phyloP scores from a whole-genome alignment of 805 yeast species.

The Kuraishia ogatae region DNA sequence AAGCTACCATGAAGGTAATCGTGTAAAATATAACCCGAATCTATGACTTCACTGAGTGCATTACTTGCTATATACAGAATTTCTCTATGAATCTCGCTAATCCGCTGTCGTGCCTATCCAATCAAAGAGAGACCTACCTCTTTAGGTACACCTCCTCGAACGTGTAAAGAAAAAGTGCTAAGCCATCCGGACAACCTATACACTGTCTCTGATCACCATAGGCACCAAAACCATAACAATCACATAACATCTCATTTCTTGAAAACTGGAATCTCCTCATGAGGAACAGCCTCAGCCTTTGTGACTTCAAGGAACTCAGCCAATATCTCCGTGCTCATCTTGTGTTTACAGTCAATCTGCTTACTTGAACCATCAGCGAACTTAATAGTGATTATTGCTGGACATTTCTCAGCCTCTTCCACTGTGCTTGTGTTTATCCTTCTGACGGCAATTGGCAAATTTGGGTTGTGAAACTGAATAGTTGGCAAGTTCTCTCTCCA shows the following conservation, averaged over 20 bases:
- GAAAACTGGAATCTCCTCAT: slow-evolving; percentile 28
- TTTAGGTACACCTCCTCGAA: too few relatives aligned
- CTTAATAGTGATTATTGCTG: slow-evolving; percentile 34
- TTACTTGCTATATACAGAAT: not conserved
- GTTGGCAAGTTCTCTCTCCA: slow-evolving; percentile 73
- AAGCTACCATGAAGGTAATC: too few relatives aligned
- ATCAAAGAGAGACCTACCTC: too few relatives aligned
- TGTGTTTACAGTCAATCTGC: slow-evolving; percentile 45
- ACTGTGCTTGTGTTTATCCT: slow-evolving; percentile 36
- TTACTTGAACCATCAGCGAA: slow-evolving; percentile 28
- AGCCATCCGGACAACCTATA: too few relatives aligned
- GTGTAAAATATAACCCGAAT: not conserved
- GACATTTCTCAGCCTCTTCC: slow-evolving; percentile 34
- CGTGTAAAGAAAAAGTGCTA: too few relatives aligned
- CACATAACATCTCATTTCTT: not conserved
- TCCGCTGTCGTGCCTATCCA: too few relatives aligned
- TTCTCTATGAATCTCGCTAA: not conserved
- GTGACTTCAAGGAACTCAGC: slow-evolving; percentile 41
- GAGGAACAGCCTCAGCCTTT: slow-evolving; percentile 42
- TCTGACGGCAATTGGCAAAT: slow-evolving; percentile 48
- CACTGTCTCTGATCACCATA: too few relatives aligned
- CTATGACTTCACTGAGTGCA: not conserved
- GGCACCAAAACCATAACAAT: too few relatives aligned
- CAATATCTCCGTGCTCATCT: slow-evolving; percentile 44
- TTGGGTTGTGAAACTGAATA: slow-evolving; percentile 77